Evolutionary conservation across 768 basidiomycete genomes (phyloP), one percentile per base, ranked within the genome.

Genomic region (Gloeostereum incarnatum): DNA sequence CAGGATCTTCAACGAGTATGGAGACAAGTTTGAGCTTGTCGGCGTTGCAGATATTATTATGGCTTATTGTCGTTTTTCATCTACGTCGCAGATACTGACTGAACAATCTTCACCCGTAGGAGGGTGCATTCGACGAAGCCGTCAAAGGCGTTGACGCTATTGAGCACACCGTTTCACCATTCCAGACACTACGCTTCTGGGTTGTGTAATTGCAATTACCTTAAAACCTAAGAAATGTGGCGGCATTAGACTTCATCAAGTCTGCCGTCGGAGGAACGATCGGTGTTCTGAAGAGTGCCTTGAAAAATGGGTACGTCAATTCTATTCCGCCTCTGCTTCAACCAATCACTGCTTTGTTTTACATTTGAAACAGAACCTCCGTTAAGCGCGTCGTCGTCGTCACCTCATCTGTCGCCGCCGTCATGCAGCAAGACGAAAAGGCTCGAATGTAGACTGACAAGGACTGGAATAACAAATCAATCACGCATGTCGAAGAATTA

Each of bases 231-330:
- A 10, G 22, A 20, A 14, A 16, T 9, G 30, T 29, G 26, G 14
- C 26, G 14, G 48, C 35, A 13, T 50, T 32, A 80, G 78, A 83
- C 42, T 48, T 85, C 26, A 75, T 86, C 45, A 55, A 53, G n/a
- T 86, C 88, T 4, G 87, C 87, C 17, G 71, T 89, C 3, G 59
- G 73, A 2, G 86, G 87, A 1, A 89, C 86, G 0, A 48, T 71
- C 1, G 66, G 74, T 5, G 62, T 89, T 10, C 60, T 90, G 17
- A 58, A 73, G 43, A 75, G 75, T 31, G 68, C 75, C 6, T 51
- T 70, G 39, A 78, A 75, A 52, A 50, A 73, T 45, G 68, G 63
- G 73, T 78, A 44, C 14, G 16, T 22, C 38, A 21, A n/a, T 20
- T 24, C 19, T 4, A n/a, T 8, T 40, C 8, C 11, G 20, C 20